Evolutionary conservation across 1,284 basidiomycete genomes (phyloP), one percentile per base, ranked within the genome.

Genomic region (Bothia castanella): DNA sequence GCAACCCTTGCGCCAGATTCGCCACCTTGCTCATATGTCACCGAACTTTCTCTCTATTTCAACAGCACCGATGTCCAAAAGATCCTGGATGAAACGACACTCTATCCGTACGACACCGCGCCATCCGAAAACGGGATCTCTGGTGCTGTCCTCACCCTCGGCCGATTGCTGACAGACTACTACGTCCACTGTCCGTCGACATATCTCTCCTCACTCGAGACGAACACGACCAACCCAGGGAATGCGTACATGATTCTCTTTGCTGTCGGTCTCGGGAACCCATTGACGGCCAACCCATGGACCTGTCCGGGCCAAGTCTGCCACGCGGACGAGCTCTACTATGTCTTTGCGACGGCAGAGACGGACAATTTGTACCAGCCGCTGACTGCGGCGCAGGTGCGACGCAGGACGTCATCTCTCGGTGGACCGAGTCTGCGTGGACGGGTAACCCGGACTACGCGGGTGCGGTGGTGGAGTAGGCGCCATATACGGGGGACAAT

Each of bases 401-500:
- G 21, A 42, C 25, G 14, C 32, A 25, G 10, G 40, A 55, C 6
- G 45, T 55, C 36, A 58, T 41, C 30, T 51, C 51, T 20, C 46
- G 38, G 4, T 52, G 45, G 25, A 27, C 41, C 8, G 45, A 56
- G 46, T 56, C 56, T 46, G 56, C 43, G 6, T 47, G 52, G 55
- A 37, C 37, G 8, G 52, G 52, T 34, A 56, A 30, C 16, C 52
- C 40, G 13, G 42, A 56, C 20, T 56, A 58, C 19, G 34, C 7
- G 17, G 56, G 40, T 19, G 47, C 25, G 21, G 16, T 19, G 19
- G 42, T 56, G 4, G 37, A n/a, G n/a, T n/a, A n/a, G n/a, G n/a
- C n/a, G n/a, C n/a, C n/a, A n/a, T n/a, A n/a, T n/a, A n/a, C n/a
- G n/a, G n/a, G n/a, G n/a, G n/a, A n/a, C n/a, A n/a, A n/a, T n/a